Evolutionary conservation across 495 filamentous ascomycete species (phyloP).

Genomic region (Platismatia glauca): DNA sequence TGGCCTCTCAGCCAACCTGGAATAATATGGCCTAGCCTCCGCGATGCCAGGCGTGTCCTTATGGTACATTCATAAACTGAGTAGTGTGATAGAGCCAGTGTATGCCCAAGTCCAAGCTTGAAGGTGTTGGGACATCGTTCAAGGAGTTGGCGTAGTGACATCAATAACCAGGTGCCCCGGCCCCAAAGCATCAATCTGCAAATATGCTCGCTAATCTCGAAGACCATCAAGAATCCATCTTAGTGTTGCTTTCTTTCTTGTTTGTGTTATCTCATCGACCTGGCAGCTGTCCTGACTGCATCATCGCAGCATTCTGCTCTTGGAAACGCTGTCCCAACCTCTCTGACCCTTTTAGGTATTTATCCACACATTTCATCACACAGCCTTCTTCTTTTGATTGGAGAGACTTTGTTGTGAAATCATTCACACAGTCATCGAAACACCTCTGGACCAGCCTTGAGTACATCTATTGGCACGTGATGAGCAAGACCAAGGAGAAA

Average conservation of each 20-base stretch:
- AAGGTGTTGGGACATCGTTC: neutral
- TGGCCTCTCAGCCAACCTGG: neutral
- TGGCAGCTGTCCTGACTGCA: slow-evolving; percentile 53
- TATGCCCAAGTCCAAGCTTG: neutral
- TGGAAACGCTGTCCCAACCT: slow-evolving; percentile 85
- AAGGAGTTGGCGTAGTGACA: neutral
- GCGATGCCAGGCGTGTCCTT: neutral
- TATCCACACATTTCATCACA: slow-evolving; percentile 87
- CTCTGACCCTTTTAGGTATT: slow-evolving; percentile 80
- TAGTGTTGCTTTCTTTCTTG: neutral
- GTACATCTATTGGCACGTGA: slow-evolving; percentile 67
- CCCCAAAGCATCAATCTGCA: neutral
- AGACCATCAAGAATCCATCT: neutral
- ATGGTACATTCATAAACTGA: neutral
- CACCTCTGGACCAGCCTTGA: slow-evolving; percentile 90
- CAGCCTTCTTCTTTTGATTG: slow-evolving; percentile 78
- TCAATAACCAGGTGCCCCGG: neutral
- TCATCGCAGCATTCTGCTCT: slow-evolving; percentile 86
- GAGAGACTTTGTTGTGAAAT: slow-evolving; percentile 96
- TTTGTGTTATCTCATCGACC: slow-evolving; percentile 29
- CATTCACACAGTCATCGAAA: slow-evolving; percentile 94
- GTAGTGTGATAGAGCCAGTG: neutral
- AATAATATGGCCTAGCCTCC: neutral
- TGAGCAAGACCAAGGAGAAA: neutral
- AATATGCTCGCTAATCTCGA: neutral